Conservation (phyloP, 2,329 filamentous ascomycete genomes). For the Seiridium cupressi region DNA sequence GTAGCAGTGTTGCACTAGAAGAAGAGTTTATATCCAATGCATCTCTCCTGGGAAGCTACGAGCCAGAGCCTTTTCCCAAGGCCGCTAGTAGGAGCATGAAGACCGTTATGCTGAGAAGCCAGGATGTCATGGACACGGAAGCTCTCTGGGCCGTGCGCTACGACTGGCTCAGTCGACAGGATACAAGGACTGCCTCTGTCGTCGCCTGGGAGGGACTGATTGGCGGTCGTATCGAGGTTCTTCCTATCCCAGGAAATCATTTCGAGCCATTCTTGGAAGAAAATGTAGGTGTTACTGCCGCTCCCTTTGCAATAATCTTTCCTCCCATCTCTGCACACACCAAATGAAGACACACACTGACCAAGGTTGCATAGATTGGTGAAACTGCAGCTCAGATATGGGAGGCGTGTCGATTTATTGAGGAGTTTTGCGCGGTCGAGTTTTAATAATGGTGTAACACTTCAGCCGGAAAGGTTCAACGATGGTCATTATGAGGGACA, state of each 20-base stretch:
- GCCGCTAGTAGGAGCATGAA: neutral
- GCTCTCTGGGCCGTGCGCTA: slow-evolving; percentile 18
- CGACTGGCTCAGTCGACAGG: slow-evolving; percentile 14
- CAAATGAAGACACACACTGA: neutral
- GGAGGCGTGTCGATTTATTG: slow-evolving; percentile 6
- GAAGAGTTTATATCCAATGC: slow-evolving; percentile 12
- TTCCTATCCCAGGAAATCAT: slow-evolving; percentile 7
- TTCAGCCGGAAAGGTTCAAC: neutral
- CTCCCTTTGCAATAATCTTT: neutral
- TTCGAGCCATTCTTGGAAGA: slow-evolving; percentile 5
- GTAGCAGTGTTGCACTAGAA: neutral
- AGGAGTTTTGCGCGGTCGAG: neutral
- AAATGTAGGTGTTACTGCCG: neutral
- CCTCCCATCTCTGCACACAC: neutral
- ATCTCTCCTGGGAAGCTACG: slow-evolving; percentile 11
- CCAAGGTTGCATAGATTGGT: neutral
- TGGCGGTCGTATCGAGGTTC: neutral
- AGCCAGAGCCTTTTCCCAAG: neutral
- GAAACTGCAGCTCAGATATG: slow-evolving; percentile 6
- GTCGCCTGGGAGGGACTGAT: slow-evolving; percentile 3
- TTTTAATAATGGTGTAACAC: too few species aligned
- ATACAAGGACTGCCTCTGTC: neutral
- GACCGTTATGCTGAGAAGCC: slow-evolving; percentile 9
- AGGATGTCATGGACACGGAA: slow-evolving; percentile 14
- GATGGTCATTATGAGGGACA: neutral